A percentile compares a stretch with the other conserved stretches of the same genome.
Conservation (phyloP, 345 rosid genomes). For the Eucalyptus viminalis region DNA sequence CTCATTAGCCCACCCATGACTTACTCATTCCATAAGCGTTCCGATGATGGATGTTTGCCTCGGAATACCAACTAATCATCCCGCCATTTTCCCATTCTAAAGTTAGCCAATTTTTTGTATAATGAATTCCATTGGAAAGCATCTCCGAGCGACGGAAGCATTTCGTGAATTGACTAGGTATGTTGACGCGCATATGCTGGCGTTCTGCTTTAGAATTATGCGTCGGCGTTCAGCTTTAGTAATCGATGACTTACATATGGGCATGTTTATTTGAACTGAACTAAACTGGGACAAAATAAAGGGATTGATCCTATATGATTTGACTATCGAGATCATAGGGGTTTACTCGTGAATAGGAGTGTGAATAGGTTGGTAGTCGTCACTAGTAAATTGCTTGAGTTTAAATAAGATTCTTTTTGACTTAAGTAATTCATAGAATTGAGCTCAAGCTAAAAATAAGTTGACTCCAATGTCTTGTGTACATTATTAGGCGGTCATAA, state of each 20-base stretch:
- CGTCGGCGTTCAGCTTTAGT: background rate
- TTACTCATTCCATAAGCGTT: background rate
- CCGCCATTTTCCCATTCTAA: background rate
- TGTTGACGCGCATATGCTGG: background rate
- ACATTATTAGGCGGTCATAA: background rate
- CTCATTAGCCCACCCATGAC: background rate
- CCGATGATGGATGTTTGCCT: background rate
- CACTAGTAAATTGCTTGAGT: background rate
- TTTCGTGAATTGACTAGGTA: too few relatives aligned
- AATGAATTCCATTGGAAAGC: background rate
- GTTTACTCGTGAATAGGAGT: background rate
- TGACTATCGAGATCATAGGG: background rate
- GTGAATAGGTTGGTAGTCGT: fast-evolving
- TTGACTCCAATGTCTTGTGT: background rate
- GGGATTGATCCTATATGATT: background rate
- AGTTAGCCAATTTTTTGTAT: background rate
- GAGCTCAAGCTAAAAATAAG: background rate
- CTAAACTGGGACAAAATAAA: background rate
- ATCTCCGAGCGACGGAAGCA: background rate
- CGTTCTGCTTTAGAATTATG: too few relatives aligned
- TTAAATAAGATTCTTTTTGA: background rate
- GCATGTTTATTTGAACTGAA: background rate
- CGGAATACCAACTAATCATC: background rate
- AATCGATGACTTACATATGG: background rate
- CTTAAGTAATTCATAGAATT: background rate